Base-by-base conservation (phyloP, 768 basidiomycete genomes). In the Paxillus ammoniavirescens region DNA sequence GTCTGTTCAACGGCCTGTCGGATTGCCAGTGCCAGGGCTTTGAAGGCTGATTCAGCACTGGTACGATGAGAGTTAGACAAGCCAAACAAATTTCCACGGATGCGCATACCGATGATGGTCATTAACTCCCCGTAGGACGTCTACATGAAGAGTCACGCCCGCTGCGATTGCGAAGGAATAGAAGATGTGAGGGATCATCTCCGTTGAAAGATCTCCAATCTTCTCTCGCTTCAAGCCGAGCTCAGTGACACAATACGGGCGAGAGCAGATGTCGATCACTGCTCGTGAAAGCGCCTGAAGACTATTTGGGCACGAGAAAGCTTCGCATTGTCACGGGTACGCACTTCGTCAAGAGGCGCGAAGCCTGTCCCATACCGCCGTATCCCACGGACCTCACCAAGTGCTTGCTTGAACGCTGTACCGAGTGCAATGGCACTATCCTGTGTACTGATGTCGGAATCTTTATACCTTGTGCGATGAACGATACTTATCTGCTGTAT, bases 101-200 rank as follows among this genome's bases (percentile, higher is more conserved):
- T 12, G 30, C 37, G 66, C 84, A 55, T 64, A 94, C 96, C 91
- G 85, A 73, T 98, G 97, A 70, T 99, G 97, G 66, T 99, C 97
- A 73, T 99, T 99, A 63, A 93, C 88, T 40, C 97, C 97, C 33
- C 94, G 81, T 41, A 99, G 77, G 41, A 93, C 93, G 65, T 99
- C 97, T 47, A 98, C 81, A 65, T 98, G 96, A 44, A 99, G 77
- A 2, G 97, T 98, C 18, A 86, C 88, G 7, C 95, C 95, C 1
- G 96, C 90, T 0, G 93, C 92, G 58, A 93, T 93, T n/a, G 96
- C 91, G 66, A 99, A 99, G 4, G 94, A 97, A 75, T 97, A 89
- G 71, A 99, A 92, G 50, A 99, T 81, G 69, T 99, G 97, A 31
- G 96, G 92, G 50, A 99, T 86, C 95, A 99, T 98, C 76, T 99